phyloP scores from a whole-genome alignment of 1,284 basidiomycete genomes.

The Erythrobasidium hasegawianum region DNA sequence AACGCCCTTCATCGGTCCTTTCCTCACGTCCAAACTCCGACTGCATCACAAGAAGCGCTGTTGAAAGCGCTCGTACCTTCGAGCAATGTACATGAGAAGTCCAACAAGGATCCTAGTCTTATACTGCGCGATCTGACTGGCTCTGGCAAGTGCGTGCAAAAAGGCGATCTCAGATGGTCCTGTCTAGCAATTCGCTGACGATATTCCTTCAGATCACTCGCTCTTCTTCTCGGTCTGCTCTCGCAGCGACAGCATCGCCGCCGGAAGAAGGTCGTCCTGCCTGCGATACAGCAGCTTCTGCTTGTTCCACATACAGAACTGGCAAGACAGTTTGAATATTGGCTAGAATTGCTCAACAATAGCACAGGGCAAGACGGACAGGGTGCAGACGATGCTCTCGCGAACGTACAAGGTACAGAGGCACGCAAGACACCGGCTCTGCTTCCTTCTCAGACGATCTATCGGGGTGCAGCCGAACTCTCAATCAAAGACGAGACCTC shows the following conservation, averaged over 20 bases:
- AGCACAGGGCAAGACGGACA: too few relatives aligned
- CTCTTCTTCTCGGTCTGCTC: constrained; percentile 20
- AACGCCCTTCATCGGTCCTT: constrained; percentile 16
- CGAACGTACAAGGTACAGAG: too few relatives aligned
- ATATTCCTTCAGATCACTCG: constrained; percentile 31
- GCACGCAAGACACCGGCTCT: neutral
- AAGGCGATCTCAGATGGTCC: too few relatives aligned
- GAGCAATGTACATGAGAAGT: neutral
- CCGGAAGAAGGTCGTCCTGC: neutral
- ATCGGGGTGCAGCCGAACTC: neutral
- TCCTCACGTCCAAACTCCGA: constrained; percentile 18
- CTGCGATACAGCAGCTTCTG: constrained; percentile 19
- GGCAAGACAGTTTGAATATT: constrained; percentile 23
- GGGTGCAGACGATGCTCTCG: too few relatives aligned
- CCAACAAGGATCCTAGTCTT: constrained; percentile 7
- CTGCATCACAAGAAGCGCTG: constrained; percentile 19
- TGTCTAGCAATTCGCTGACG: too few relatives aligned
- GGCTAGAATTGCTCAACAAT: constrained; percentile 12
- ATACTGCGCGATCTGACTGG: constrained; percentile 34
- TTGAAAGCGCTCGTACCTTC: constrained; percentile 11
- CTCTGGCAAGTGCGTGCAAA: constrained; percentile 29
- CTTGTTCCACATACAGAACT: constrained; percentile 32
- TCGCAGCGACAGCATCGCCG: neutral
- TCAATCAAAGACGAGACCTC: neutral
- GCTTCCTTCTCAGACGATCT: constrained; percentile 12